Conservation (phyloP, 306 rosid species). For the Oxytropis ochrocephala region DNA sequence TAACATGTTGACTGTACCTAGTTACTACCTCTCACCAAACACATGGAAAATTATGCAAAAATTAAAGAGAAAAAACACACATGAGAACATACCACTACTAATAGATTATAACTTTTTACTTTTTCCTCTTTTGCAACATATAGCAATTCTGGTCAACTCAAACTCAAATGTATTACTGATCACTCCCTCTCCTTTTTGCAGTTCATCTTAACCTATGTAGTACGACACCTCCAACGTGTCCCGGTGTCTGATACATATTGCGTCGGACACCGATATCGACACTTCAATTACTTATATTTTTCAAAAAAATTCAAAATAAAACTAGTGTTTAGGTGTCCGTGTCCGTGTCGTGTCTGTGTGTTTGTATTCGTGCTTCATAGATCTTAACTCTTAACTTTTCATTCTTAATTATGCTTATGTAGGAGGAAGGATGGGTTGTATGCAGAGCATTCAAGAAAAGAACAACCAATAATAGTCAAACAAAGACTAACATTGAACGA, state of each 20-base stretch:
- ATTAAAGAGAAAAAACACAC: constrained; percentile 17
- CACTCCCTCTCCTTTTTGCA: no score
- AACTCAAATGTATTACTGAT: not conserved
- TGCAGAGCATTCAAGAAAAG: constrained; percentile 97
- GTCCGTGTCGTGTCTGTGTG: no score
- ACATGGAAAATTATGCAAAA: not conserved
- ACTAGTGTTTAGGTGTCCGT: no score
- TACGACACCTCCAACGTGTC: no score
- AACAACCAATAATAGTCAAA: constrained; percentile 41
- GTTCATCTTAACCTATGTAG: no score
- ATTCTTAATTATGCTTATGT: constrained; percentile 10
- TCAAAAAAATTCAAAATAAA: no score
- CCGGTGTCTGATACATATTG: no score
- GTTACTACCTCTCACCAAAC: constrained; percentile 26
- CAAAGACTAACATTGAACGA: constrained; percentile 46
- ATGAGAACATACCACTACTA: not conserved
- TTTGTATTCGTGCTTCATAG: no score
- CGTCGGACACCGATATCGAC: no score
- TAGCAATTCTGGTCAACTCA: not conserved
- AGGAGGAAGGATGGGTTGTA: constrained; percentile 99
- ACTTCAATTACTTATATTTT: no score
- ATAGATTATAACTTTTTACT: not conserved
- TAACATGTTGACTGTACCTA: not conserved
- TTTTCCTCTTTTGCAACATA: not conserved
- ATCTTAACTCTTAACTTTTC: not conserved